Percentiles rank a stretch among this genome's conserved stretches.
Evolutionary conservation across 2,329 filamentous ascomycete genomes (phyloP).

Genomic region (Dactylellina cionopaga): DNA sequence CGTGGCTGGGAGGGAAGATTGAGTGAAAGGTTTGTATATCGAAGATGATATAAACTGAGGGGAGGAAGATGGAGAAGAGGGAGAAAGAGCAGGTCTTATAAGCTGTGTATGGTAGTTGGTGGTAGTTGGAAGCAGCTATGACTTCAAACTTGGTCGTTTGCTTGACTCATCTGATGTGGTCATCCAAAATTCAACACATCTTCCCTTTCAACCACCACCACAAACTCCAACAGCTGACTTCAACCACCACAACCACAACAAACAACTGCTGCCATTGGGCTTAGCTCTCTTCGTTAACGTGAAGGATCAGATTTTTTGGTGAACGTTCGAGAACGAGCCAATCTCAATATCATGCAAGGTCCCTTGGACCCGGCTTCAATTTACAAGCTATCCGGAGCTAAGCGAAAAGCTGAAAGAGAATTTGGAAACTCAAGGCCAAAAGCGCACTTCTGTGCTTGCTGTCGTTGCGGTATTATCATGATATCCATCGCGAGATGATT

Average conservation of each 20-base stretch:
- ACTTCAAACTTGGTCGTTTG: constrained; percentile 33
- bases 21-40: no score
- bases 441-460: constrained; percentile 18
- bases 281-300: background rate
- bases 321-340: constrained; percentile 20
- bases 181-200: constrained; percentile 17
- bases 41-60: no score
- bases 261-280: background rate
- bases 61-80: background rate
- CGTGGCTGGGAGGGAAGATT: no score
- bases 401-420: constrained; percentile 22
- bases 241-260: constrained; percentile 3
- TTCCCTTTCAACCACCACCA: background rate
- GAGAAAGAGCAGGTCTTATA: no score
- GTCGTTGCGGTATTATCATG: constrained; percentile 10
- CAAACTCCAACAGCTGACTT: constrained; percentile 19
- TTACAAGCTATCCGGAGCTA: constrained; percentile 15
- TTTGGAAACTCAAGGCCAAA: constrained; percentile 22
- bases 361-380: background rate
- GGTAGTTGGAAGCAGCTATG: constrained; percentile 10
- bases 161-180: constrained; percentile 53
- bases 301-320: constrained; percentile 46
- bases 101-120: no score
- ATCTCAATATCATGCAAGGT: constrained; percentile 16
- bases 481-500: background rate